Conservation (phyloP, 257 asterid genomes). For the Cordia subcordata region DNA sequence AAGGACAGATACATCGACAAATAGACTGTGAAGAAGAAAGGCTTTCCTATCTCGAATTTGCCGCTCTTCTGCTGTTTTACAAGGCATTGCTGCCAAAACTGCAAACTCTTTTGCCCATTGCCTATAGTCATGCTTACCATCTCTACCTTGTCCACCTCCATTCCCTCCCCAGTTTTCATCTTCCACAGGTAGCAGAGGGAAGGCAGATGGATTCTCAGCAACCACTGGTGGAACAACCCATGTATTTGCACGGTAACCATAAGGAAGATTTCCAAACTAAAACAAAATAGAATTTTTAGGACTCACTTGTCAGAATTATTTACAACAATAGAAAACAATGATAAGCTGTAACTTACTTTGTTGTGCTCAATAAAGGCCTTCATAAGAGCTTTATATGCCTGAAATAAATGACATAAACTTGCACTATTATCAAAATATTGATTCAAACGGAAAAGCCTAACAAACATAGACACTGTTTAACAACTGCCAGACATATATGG, state of each 20-base stretch:
- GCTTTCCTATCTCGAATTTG: conserved; percentile 70
- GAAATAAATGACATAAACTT: conserved; percentile 8
- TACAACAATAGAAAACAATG: not conserved
- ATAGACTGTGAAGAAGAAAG: conserved; percentile 65
- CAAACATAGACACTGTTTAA: not conserved
- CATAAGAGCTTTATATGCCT: conserved; percentile 72
- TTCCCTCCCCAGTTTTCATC: conserved; percentile 82
- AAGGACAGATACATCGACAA: conserved; percentile 62
- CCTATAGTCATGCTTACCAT: conserved; percentile 41
- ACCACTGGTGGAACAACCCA: conserved; percentile 67
- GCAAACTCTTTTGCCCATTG: conserved; percentile 67
- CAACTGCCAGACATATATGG: not conserved
- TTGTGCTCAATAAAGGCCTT: conserved; percentile 79
- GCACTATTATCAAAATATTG: not conserved
- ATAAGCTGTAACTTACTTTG: conserved; percentile 43
- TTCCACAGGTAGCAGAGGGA: conserved; percentile 63
- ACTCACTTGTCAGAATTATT: not conserved
- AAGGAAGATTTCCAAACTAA: conserved; percentile 83
- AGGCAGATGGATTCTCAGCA: conserved; percentile 49
- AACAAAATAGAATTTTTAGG: conserved; percentile 3
- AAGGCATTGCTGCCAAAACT: conserved; percentile 66
- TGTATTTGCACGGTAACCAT: conserved; percentile 75
- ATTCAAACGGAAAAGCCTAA: not conserved
- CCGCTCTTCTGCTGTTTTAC: conserved; percentile 71
- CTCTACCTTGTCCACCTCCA: conserved; percentile 82